Evolutionary conservation across 2,329 filamentous ascomycete genomes (phyloP).

Genomic region (Byssothecium circinans): DNA sequence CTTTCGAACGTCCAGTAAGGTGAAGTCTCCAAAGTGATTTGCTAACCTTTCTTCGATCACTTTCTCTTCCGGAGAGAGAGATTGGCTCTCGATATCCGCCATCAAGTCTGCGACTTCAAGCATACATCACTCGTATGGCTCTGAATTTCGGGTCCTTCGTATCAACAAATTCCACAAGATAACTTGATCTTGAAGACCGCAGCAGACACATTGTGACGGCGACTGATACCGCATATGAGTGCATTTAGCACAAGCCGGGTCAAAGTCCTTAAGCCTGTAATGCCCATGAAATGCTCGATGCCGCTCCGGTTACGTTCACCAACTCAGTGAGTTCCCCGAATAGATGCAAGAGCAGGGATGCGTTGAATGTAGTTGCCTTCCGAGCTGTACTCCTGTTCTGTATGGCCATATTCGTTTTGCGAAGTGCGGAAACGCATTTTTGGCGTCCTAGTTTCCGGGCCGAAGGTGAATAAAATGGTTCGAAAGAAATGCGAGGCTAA

Average conservation of each 20-base stretch:
- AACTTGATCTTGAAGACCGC: conserved; percentile 23
- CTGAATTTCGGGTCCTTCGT: conserved; percentile 35
- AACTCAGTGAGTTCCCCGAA: conserved; percentile 32
- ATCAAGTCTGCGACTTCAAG: conserved; percentile 29
- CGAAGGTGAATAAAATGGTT: conserved; percentile 20
- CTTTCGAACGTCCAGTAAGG: conserved; percentile 17
- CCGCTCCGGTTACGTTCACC: conserved; percentile 10
- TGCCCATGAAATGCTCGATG: conserved; percentile 18
- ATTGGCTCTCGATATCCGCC: conserved; percentile 14
- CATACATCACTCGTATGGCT: conserved; percentile 28
- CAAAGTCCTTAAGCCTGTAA: conserved; percentile 17
- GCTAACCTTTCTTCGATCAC: conserved; percentile 28
- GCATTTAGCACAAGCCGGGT: conserved; percentile 28
- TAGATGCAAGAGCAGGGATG: conserved; percentile 27
- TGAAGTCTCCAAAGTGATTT: conserved; percentile 23
- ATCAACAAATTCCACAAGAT: conserved; percentile 26
- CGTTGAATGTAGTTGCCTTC: conserved; percentile 20
- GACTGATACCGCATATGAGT: conserved; percentile 33
- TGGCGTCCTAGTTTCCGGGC: conserved; percentile 19
- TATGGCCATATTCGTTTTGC: conserved; percentile 20
- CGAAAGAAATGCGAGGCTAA: conserved; percentile 30
- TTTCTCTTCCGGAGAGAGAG: conserved; percentile 16
- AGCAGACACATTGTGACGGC: conserved; percentile 18
- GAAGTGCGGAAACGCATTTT: conserved; percentile 30
- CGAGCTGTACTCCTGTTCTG: conserved; percentile 16